These are phyloP conservation scores for Tetraselmis striata DNA, from an alignment of 139 green algal genomes.

Conservation along the genomic window DNA sequence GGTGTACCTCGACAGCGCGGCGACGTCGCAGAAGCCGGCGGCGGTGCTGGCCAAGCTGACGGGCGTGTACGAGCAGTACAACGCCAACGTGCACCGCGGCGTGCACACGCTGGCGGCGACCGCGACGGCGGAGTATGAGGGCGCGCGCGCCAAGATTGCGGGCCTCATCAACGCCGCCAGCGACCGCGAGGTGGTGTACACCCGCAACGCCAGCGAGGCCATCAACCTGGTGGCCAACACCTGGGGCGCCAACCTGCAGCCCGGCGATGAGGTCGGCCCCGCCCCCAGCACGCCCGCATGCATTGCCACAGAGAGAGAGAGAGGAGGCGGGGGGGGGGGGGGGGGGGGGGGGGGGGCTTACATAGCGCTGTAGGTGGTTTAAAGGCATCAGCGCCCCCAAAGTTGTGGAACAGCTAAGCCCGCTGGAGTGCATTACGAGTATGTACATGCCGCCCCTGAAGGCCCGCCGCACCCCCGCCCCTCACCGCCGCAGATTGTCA, in stretches of 20 bases:
- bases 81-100: conserved; percentile 95
- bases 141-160: conserved; percentile 62
- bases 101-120: conserved; percentile 71
- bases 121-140: conserved; percentile 85
- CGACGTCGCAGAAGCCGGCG: conserved; percentile 92
- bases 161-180: conserved; percentile 74
- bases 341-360: background rate
- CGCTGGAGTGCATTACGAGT: too few relatives aligned
- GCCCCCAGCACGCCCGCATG: background rate
- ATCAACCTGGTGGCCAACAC: conserved; percentile 96
- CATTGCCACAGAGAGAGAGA: conserved; percentile 24
- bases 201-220: conserved; percentile 88
- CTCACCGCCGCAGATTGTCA: conserved; percentile 72
- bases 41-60: conserved; percentile 62
- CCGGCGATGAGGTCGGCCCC: conserved; percentile 86
- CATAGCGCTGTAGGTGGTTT: too few relatives aligned
- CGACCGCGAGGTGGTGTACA: conserved; percentile 86
- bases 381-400: too few relatives aligned
- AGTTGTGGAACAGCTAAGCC: too few relatives aligned
- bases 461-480: too few relatives aligned
- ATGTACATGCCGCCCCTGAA: too few relatives aligned
- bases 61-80: conserved; percentile 83
- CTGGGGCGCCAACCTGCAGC: conserved; percentile 81
- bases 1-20: conserved; percentile 96
- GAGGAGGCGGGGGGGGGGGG: background rate